Conservation (phyloP, 2,329 filamentous ascomycete species). For the Cladophialophora psammophila region DNA sequence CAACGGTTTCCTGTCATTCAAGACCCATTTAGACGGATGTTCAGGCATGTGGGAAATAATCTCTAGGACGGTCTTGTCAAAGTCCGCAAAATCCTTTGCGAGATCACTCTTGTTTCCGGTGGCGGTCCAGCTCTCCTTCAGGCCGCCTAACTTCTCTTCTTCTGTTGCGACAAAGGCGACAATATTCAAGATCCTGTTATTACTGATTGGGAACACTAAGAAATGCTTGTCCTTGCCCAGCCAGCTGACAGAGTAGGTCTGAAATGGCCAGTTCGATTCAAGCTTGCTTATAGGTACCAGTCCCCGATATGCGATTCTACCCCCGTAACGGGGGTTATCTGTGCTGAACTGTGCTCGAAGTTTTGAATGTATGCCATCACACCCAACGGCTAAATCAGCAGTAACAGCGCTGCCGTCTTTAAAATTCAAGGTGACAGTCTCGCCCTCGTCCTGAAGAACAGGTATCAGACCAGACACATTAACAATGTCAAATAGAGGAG, state of each 20-base stretch:
- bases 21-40: constrained; percentile 31
- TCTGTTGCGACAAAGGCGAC: constrained; percentile 47
- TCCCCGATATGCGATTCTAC: constrained; percentile 31
- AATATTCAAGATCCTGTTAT: constrained; percentile 47
- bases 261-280: constrained; percentile 39
- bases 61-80: constrained; percentile 28
- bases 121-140: constrained; percentile 49
- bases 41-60: constrained; percentile 32
- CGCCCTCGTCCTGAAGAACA: constrained; percentile 20
- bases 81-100: constrained; percentile 26
- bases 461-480: constrained; percentile 10
- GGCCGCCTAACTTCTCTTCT: constrained; percentile 43
- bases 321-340: constrained; percentile 30
- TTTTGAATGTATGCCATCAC: constrained; percentile 40
- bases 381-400: constrained; percentile 38
- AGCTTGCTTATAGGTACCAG: constrained; percentile 27
- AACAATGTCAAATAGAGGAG: neutral
- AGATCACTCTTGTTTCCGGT: constrained; percentile 42
- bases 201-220: constrained; percentile 48
- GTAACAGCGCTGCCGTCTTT: constrained; percentile 39
- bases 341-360: constrained; percentile 26
- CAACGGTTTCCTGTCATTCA: constrained; percentile 34
- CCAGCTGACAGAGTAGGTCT: constrained; percentile 44
- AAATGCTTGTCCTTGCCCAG: constrained; percentile 48
- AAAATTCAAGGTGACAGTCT: constrained; percentile 38